phyloP scores from a whole-genome alignment of 2,329 filamentous ascomycete species.

The Dactylellina leptospora region DNA sequence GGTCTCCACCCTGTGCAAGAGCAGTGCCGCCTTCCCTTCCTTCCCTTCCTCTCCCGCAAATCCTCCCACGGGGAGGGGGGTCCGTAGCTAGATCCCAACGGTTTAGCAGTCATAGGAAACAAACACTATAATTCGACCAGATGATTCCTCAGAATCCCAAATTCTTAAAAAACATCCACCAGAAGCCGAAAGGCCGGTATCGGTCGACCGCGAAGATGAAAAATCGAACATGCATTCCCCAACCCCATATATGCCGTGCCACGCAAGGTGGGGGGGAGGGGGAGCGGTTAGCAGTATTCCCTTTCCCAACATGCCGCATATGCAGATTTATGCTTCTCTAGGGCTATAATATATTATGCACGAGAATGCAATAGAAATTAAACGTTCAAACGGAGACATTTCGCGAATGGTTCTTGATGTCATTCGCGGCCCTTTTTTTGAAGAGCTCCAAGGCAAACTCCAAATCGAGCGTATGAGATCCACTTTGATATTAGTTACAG shows the following conservation, averaged over 20 bases:
- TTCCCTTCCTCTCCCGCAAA: conserved; percentile 31
- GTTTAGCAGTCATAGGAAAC: conserved; percentile 16
- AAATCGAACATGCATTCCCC: not conserved
- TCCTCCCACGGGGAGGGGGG: conserved; percentile 28
- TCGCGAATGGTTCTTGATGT: too few relatives aligned
- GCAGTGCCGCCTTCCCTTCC: conserved; percentile 31
- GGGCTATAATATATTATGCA: too few relatives aligned
- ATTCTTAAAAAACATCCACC: conserved; percentile 1
- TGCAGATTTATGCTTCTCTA: not conserved
- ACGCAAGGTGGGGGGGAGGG: not conserved
- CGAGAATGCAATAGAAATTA: too few relatives aligned
- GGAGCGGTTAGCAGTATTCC: not conserved
- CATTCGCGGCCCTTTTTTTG: too few relatives aligned
- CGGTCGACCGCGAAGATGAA: not conserved
- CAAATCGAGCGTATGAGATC: too few relatives aligned
- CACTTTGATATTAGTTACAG: too few relatives aligned
- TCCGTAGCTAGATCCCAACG: conserved; percentile 20
- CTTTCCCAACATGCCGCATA: not conserved
- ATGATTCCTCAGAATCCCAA: conserved; percentile 6
- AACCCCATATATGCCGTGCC: conserved; percentile 12
- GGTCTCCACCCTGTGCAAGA: conserved; percentile 18
- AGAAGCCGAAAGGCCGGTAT: conserved; percentile 33
- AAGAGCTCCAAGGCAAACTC: too few relatives aligned
- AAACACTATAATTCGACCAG: not conserved
- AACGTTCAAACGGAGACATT: too few relatives aligned